Conservation (phyloP, 2,329 filamentous ascomycete species). For the Colletotrichum destructivum region DNA sequence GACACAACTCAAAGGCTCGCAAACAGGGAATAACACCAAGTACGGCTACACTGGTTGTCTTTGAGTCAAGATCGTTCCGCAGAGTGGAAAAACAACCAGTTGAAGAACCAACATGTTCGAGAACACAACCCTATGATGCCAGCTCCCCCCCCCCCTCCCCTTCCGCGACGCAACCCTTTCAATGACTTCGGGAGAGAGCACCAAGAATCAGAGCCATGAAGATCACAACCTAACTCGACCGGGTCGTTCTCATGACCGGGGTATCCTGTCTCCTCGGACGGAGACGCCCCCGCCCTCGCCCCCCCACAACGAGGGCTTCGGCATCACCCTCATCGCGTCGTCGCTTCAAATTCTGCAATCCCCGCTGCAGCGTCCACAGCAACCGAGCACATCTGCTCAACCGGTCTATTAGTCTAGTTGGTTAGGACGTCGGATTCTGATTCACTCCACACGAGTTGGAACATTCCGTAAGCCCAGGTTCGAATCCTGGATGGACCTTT, state of each 20-base stretch:
- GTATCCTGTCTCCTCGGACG: not conserved
- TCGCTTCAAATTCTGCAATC: not conserved
- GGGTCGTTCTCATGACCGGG: not conserved
- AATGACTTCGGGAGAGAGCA: not conserved
- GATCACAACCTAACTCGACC: not conserved
- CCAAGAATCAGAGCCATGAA: not conserved
- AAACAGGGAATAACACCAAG: no score
- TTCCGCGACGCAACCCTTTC: no score
- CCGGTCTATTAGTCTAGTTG: slow-evolving; percentile 42
- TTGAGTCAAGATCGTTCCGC: no score
- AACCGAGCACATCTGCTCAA: not conserved
- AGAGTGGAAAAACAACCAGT: no score
- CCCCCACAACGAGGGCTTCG: slow-evolving; percentile 17
- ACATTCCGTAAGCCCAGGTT: slow-evolving; percentile 40
- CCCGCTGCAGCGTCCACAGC: not conserved
- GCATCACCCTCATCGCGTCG: not conserved
- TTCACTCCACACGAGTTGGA: not conserved
- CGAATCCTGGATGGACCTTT: slow-evolving; percentile 42
- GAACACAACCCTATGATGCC: no score
- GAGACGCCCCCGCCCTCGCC: not conserved
- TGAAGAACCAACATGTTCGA: no score
- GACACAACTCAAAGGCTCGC: no score
- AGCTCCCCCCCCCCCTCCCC: no score
- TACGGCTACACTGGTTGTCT: no score
- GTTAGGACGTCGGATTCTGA: slow-evolving; percentile 43